Conservation (phyloP, 768 basidiomycete genomes). For the Xanthoconium purpureum region DNA sequence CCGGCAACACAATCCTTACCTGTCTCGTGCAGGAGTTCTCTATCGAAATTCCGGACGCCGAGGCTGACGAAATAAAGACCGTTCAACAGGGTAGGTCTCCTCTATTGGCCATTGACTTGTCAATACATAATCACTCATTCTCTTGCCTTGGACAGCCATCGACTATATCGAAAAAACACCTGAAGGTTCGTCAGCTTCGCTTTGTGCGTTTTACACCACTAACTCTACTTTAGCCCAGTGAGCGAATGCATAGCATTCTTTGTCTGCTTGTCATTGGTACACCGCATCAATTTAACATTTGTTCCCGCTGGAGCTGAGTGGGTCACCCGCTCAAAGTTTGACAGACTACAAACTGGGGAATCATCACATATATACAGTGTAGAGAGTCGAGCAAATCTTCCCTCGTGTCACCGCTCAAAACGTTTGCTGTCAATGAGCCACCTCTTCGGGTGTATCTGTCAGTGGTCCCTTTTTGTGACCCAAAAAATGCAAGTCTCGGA, state of each 20-base stretch:
- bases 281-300: constrained; percentile 16
- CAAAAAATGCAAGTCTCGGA: constrained; percentile 47
- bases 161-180: constrained; percentile 94
- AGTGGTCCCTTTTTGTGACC: too few species aligned
- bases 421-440: constrained; percentile 34
- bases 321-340: constrained; percentile 7
- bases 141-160: constrained; percentile 57
- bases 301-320: constrained; percentile 1
- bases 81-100: constrained; percentile 78
- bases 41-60: constrained; percentile 96
- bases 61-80: constrained; percentile 92
- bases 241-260: constrained; percentile 18
- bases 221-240: constrained; percentile 43
- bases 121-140: not conserved
- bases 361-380: constrained; percentile 7
- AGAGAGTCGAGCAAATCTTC: not conserved
- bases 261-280: constrained; percentile 15
- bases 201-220: constrained; percentile 13
- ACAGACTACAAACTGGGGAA: constrained; percentile 3
- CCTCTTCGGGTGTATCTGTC: constrained; percentile 33
- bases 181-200: constrained; percentile 54
- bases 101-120: not conserved
- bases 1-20: not conserved
- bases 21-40: constrained; percentile 71
- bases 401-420: constrained; percentile 11